Evolutionary conservation across 306 rosid genomes (phyloP), one percentile per base, ranked within the genome.

Genomic region (Sphenostylis stenocarpa): DNA sequence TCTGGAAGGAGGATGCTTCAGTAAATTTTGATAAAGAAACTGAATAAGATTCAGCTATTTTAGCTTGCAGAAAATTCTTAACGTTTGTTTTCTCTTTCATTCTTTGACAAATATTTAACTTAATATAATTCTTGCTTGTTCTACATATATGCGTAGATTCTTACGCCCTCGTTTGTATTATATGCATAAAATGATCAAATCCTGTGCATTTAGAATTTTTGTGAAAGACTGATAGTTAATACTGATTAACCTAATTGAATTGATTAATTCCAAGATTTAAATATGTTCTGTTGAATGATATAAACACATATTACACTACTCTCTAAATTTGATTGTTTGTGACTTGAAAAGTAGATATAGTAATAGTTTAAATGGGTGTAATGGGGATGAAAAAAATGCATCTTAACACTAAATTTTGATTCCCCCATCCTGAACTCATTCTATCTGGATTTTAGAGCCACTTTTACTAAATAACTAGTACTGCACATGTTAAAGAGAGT

Each of bases 1-100:
- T 80, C 38, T 88, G 87, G 88, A 88, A 90, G 81, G 92, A 90
- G 43, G 80, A 73, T 73, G 76, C 85, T 62, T 51, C 87, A 38
- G 14, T 72, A 80, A 55, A 49, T 39, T 60, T 72, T 69, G 74
- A 73, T 64, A 74, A 70, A 12, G 83, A 84, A 81, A 66, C 45
- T 33, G 83, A 89, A 43, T 79, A 86, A 83, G 58, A 76, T 39
- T 19, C 20, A 36, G 55, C 67, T 76, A 36, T 45, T 83, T 58
- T 56, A 3, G 45, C 53, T 49, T 49, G 38, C 11, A 56, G 55
- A 83, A 73, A 38, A 41, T 26, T 80, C 72, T 77, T 43, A 66
- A 65, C 70, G 16, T 72, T 1, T 23, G 6, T 16, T 45, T 53
- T 24, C 14, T 29, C 43, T 73, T 34, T 33, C 47, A 70, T 74